Percentiles rank a stretch among this genome's conserved stretches.
These are phyloP conservation scores for Basipetospora chlamydospora DNA, from an alignment of 2,329 filamentous ascomycete genomes.

Conservation along the genomic window DNA sequence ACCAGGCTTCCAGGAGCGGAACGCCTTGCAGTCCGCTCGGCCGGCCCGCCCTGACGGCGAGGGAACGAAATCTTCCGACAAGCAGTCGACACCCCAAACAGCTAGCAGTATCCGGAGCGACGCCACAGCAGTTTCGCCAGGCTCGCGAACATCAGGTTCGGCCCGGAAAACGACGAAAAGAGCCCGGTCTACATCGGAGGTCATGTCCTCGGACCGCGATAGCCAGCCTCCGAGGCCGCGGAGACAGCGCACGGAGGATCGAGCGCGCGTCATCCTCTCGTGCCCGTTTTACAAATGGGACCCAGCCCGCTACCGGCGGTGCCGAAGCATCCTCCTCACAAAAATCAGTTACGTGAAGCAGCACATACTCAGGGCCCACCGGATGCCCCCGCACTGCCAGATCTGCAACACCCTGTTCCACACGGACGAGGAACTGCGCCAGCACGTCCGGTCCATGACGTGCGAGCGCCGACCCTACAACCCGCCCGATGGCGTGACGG, in stretches of 20 bases:
- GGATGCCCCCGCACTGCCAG: slow-evolving; percentile 11
- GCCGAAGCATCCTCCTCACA: slow-evolving; percentile 10
- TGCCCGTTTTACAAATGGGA: slow-evolving; percentile 13
- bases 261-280: slow-evolving; percentile 7
- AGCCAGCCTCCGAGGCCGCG: slow-evolving; percentile 3
- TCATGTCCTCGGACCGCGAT: slow-evolving; percentile 6
- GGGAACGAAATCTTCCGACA: background rate
- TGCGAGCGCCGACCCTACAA: slow-evolving; percentile 7
- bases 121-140: background rate
- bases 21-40: too few relatives aligned
- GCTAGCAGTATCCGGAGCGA: background rate
- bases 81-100: slow-evolving; percentile 1
- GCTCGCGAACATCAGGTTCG: background rate
- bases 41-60: slow-evolving; percentile 4
- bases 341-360: slow-evolving; percentile 15
- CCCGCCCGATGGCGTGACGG: slow-evolving; percentile 9
- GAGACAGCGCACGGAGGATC: slow-evolving; percentile 5
- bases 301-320: slow-evolving; percentile 9
- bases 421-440: slow-evolving; percentile 8
- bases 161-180: background rate
- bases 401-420: slow-evolving; percentile 10
- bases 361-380: slow-evolving; percentile 12
- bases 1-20: background rate
- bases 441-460: slow-evolving; percentile 8
- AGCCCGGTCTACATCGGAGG: slow-evolving; percentile 1